These are phyloP conservation scores for Cyberlindnera subsufficiens DNA, from an alignment of 805 yeast genomes.

Conservation along the genomic window DNA sequence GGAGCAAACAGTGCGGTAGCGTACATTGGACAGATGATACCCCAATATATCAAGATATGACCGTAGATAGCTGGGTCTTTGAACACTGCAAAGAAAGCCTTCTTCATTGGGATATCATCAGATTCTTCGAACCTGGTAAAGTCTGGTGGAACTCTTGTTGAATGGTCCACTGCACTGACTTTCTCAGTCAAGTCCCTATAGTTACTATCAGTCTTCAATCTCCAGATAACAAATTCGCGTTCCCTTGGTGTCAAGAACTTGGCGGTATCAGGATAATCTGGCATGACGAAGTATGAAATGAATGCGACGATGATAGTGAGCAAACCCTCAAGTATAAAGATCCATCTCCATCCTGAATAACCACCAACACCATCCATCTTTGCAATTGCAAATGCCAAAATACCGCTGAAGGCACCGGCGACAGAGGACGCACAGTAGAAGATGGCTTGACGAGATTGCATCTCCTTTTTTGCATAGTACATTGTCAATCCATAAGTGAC, in stretches of 20 bases:
- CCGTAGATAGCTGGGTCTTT: slow-evolving; percentile 9
- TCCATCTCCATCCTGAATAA: slow-evolving; percentile 16
- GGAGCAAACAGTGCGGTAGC: slow-evolving; percentile 16
- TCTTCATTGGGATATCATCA: slow-evolving; percentile 9
- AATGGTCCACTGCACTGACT: slow-evolving; percentile 3
- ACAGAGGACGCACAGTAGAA: slow-evolving; percentile 16
- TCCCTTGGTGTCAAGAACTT: slow-evolving; percentile 16
- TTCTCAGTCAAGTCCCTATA: slow-evolving; percentile 4
- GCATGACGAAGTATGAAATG: slow-evolving; percentile 5
- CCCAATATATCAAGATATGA: slow-evolving; percentile 10
- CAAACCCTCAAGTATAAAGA: slow-evolving; percentile 17
- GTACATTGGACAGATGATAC: slow-evolving; percentile 13
- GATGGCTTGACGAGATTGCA: slow-evolving; percentile 20
- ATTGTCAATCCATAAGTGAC: slow-evolving; percentile 18
- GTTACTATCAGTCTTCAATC: slow-evolving; percentile 8
- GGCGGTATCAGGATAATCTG: slow-evolving; percentile 17
- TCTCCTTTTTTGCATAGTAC: slow-evolving; percentile 22
- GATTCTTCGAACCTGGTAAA: slow-evolving; percentile 7
- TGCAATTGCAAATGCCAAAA: slow-evolving; percentile 21
- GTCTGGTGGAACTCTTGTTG: slow-evolving; percentile 7
- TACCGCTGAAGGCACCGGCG: slow-evolving; percentile 21
- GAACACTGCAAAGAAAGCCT: slow-evolving; percentile 7
- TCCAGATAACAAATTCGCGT: slow-evolving; percentile 8
- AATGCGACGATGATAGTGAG: slow-evolving; percentile 10
- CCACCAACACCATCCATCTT: slow-evolving; percentile 15